Evolutionary conservation across 2,329 filamentous ascomycete species (phyloP).

Genomic region (Calonectria fujianensis): DNA sequence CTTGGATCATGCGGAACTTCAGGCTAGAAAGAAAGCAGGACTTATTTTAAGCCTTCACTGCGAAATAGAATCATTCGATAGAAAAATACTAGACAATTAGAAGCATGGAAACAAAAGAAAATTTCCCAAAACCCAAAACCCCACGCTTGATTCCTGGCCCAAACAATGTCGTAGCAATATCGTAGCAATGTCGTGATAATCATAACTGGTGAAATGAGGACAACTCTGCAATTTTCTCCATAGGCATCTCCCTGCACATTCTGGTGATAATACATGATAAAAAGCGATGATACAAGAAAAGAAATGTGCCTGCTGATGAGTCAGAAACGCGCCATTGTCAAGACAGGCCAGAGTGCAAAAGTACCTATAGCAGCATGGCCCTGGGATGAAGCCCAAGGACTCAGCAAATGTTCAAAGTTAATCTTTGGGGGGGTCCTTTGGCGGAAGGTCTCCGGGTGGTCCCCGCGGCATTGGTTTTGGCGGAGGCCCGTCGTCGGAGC

Average conservation of each 20-base stretch:
- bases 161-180: not conserved
- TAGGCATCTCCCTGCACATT: slow-evolving; percentile 6
- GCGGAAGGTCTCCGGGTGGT: slow-evolving; percentile 30
- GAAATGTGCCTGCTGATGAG: not conserved
- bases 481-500: slow-evolving; percentile 49
- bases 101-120: slow-evolving; percentile 1
- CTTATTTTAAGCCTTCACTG: not conserved
- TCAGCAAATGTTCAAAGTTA: not conserved
- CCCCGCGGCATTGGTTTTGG: slow-evolving; percentile 27
- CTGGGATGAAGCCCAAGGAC: slow-evolving; percentile 10
- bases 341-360: not conserved
- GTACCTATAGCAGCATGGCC: slow-evolving; percentile 20
- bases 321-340: not conserved
- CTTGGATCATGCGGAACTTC: not conserved
- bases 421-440: slow-evolving; percentile 43
- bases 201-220: not conserved
- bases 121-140: slow-evolving; percentile 2
- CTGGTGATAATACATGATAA: slow-evolving; percentile 39
- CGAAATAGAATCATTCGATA: not conserved
- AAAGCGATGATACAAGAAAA: slow-evolving; percentile 40
- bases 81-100: not conserved
- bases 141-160: slow-evolving; percentile 6
- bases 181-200: not conserved
- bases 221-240: slow-evolving; percentile 27
- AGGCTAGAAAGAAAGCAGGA: not conserved